A percentile compares a stretch with the other conserved stretches of the same genome.
Evolutionary conservation across 2,329 filamentous ascomycete genomes (phyloP).

Genomic region (Alternaria atra): DNA sequence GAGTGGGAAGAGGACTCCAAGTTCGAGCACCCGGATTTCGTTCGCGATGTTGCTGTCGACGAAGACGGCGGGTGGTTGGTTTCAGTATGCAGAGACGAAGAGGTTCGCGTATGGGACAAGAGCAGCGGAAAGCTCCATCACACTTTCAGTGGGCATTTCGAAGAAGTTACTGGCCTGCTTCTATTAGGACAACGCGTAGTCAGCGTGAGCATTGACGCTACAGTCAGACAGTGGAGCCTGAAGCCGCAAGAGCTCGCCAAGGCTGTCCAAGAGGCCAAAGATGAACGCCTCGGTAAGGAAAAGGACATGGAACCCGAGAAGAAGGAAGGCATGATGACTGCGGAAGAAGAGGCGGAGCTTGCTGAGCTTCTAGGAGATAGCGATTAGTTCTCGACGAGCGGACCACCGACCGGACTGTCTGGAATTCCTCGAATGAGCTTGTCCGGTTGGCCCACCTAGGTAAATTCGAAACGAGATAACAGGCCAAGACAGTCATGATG

Average conservation of each 20-base stretch:
- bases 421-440: conserved; percentile 30
- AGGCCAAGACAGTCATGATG: conserved; percentile 32
- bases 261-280: conserved; percentile 61
- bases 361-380: conserved; percentile 87
- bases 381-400: conserved; percentile 55
- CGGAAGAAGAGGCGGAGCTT: conserved; percentile 91
- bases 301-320: conserved; percentile 55
- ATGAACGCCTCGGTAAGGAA: conserved; percentile 58
- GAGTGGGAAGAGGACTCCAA: conserved; percentile 76
- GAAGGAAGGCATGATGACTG: conserved; percentile 71
- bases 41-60: conserved; percentile 78
- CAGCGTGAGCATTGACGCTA: conserved; percentile 90
- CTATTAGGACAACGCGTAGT: conserved; percentile 70
- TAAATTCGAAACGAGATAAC: conserved; percentile 35
- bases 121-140: conserved; percentile 76
- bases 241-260: conserved; percentile 67
- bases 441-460: conserved; percentile 33
- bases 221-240: conserved; percentile 84
- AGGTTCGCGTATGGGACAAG: conserved; percentile 88
- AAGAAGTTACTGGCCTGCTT: conserved; percentile 86
- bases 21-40: conserved; percentile 86
- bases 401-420: conserved; percentile 30
- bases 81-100: conserved; percentile 89
- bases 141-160: conserved; percentile 83
- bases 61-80: conserved; percentile 78